Percentiles rank a stretch among this genome's conserved stretches.
These are phyloP conservation scores for Entomortierella beljakovae DNA, from an alignment of 192 early-diverging fungal species.

Conservation along the genomic window DNA sequence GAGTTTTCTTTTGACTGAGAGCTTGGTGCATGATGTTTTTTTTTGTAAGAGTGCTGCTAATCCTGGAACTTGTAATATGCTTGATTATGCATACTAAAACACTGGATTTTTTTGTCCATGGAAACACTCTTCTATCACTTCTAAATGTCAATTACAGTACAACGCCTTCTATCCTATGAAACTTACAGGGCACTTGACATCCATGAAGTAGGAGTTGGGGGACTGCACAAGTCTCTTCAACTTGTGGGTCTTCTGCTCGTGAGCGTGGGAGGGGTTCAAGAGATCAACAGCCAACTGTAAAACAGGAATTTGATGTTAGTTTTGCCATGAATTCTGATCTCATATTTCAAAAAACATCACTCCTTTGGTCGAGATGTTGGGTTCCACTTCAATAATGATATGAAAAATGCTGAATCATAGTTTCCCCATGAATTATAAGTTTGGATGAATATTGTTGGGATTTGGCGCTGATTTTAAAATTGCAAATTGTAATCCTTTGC, in stretches of 20 bases:
- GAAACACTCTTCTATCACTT: not conserved
- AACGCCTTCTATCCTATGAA: not conserved
- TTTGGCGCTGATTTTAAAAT: not conserved
- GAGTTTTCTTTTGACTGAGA: not conserved
- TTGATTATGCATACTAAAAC: too few relatives aligned
- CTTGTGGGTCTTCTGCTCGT: conserved; percentile 91
- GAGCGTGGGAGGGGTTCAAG: conserved; percentile 86
- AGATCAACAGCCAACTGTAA: conserved; percentile 91
- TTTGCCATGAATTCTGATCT: not conserved
- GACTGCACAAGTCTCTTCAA: conserved; percentile 96
- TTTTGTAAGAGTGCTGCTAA: not conserved
- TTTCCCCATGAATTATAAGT: conserved; percentile 24
- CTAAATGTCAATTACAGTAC: not conserved
- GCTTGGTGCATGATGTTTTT: too few relatives aligned
- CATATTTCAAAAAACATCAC: not conserved
- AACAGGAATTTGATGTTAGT: conserved; percentile 27
- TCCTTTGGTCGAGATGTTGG: not conserved
- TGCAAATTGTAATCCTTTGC: not conserved
- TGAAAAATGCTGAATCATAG: conserved; percentile 20
- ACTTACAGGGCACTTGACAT: conserved; percentile 89
- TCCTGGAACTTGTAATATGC: not conserved
- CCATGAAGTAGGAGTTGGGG: conserved; percentile 99
- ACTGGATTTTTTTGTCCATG: too few relatives aligned
- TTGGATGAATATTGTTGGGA: too few relatives aligned
- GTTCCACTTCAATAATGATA: not conserved